Evolutionary conservation across 2,329 filamentous ascomycete genomes (phyloP), one percentile per base, ranked within the genome.

Genomic region (Tympanopsis confertula): DNA sequence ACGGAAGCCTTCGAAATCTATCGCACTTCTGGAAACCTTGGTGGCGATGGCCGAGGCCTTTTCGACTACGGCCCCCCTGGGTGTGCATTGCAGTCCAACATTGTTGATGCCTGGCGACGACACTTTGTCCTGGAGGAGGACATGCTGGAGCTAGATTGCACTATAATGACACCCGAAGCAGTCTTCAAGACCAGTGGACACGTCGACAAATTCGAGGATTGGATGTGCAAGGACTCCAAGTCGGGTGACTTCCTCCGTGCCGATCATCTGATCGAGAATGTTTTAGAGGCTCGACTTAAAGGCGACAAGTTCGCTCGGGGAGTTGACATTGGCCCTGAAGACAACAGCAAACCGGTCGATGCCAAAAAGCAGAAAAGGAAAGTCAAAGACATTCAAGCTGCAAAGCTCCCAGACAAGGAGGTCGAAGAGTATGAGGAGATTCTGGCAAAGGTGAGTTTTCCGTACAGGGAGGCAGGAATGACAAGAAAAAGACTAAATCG

Each of bases 191-290:
- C 89, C 39, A 85, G 79, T 58, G 91, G 91, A 45, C 91, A 98
- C 65, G 91, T 96, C 47, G 89, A 95, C 62, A 94, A 94, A 63
- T 96, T 96, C 54, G 84, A 86, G 61, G 89, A 96, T 61, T 96
- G 85, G 86, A 95, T 96, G 88, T 94, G 86, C 78, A 94, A 94
- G 63, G 91, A 98, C 61, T 86, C 89, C 45, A 93, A 94, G 72
- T 94, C 82, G 51, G 91, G 91, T 56, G 91, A 98, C 61, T 94
- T 95, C 54, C 78, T 98, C 57, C 79, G 91, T 49, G 87, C 91
- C 41, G 91, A 98, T 56, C 91, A 98, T 66, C 76, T 96, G 51
- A 88, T 98, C 47, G 88, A 96, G 69, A 86, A 94, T 50, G 79
- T 95, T 26, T 75, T 98, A 37, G 88, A 95, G 67, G 68, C 76